phyloP scores from a whole-genome alignment of 2,329 filamentous ascomycete genomes.

The Penicillium paneum region DNA sequence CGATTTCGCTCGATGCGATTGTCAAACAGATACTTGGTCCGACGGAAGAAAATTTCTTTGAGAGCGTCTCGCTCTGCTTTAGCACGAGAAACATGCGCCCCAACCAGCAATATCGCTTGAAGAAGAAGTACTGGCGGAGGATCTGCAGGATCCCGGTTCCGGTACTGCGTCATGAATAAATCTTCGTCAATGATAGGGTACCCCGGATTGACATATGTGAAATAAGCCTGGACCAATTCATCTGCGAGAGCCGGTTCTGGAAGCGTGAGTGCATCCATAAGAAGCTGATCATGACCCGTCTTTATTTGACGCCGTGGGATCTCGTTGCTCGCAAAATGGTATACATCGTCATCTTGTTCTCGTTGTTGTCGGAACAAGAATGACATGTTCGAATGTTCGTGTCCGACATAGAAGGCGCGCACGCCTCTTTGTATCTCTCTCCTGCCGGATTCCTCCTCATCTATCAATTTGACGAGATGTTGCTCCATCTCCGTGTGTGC shows the following conservation, averaged over 20 bases:
- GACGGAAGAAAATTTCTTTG: conserved; percentile 51
- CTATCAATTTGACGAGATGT: conserved; percentile 51
- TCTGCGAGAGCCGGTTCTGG: conserved; percentile 50
- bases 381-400: conserved; percentile 56
- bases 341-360: conserved; percentile 42
- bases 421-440: conserved; percentile 49
- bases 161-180: conserved; percentile 51
- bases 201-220: conserved; percentile 50
- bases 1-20: conserved; percentile 54
- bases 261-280: conserved; percentile 50
- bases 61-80: conserved; percentile 44
- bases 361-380: conserved; percentile 53
- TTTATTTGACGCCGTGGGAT: conserved; percentile 43
- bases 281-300: conserved; percentile 45
- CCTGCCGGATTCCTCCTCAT: conserved; percentile 46
- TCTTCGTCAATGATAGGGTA: conserved; percentile 54
- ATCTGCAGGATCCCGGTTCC: conserved; percentile 44
- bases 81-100: conserved; percentile 49
- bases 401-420: conserved; percentile 54
- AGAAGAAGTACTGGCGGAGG: conserved; percentile 50
- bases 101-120: conserved; percentile 52
- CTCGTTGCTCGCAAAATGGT: conserved; percentile 46
- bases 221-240: conserved; percentile 52
- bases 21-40: conserved; percentile 55
- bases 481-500: conserved; percentile 44